phyloP scores from a whole-genome alignment of 2,329 filamentous ascomycete genomes.

The Aureobasidium subglaciale region DNA sequence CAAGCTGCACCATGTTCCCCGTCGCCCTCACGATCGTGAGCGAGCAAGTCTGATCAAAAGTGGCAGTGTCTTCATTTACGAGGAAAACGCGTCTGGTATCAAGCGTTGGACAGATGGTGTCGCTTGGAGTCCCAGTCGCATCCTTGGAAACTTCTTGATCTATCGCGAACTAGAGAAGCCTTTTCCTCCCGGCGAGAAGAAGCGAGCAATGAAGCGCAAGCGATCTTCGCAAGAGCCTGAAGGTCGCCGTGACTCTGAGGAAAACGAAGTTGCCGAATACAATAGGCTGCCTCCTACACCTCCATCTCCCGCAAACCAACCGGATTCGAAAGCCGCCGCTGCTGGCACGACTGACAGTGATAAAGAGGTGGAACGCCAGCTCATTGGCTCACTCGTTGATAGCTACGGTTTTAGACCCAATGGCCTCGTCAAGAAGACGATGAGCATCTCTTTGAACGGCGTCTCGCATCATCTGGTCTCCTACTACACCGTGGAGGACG shows the following conservation, averaged over 20 bases:
- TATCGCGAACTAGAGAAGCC: constrained; percentile 75
- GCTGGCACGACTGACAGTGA: constrained; percentile 21
- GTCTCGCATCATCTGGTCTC: constrained; percentile 80
- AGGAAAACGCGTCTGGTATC: constrained; percentile 83
- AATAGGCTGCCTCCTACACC: constrained; percentile 28
- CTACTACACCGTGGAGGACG: constrained; percentile 79
- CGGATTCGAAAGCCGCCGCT: constrained; percentile 26
- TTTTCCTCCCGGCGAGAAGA: constrained; percentile 78
- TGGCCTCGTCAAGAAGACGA: constrained; percentile 87
- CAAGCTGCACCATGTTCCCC: constrained; percentile 64
- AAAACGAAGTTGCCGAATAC: constrained; percentile 22
- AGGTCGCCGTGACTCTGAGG: constrained; percentile 32
- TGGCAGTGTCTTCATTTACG: constrained; percentile 85
- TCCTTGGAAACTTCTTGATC: constrained; percentile 76
- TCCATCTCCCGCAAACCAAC: constrained; percentile 25
- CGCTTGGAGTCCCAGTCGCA: constrained; percentile 83
- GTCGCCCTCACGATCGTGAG: constrained; percentile 81
- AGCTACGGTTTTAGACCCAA: constrained; percentile 79
- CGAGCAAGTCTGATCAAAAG: constrained; percentile 69
- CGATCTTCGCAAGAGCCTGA: constrained; percentile 47
- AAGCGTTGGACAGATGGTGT: constrained; percentile 92
- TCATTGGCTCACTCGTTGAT: constrained; percentile 81
- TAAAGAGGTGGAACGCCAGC: constrained; percentile 48
- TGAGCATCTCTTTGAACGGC: constrained; percentile 68
- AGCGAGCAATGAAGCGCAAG: constrained; percentile 68